These are phyloP conservation scores for Botrytis fragariae DNA, from an alignment of 2,329 filamentous ascomycete species.

Conservation along the genomic window DNA sequence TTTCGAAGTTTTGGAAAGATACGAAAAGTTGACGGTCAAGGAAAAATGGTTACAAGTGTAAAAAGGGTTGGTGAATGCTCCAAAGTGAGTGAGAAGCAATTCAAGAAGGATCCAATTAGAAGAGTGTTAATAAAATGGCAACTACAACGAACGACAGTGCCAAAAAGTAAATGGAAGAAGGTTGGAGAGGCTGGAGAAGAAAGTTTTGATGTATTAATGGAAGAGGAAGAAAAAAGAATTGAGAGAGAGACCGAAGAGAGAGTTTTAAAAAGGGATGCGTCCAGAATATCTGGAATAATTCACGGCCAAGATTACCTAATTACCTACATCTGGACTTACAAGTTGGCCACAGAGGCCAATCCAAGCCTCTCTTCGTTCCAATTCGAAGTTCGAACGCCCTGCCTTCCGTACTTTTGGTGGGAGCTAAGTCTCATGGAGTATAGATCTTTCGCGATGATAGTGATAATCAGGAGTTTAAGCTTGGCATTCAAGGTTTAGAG, in stretches of 20 bases:
- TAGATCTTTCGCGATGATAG: neutral
- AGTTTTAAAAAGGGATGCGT: neutral
- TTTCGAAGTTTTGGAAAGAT: neutral
- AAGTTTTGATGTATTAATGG: slow-evolving; percentile 5
- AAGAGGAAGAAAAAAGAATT: neutral
- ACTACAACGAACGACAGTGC: slow-evolving; percentile 31
- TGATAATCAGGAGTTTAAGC: slow-evolving; percentile 9
- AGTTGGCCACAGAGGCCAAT: neutral
- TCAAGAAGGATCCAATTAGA: slow-evolving; percentile 25
- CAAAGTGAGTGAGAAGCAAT: slow-evolving; percentile 32
- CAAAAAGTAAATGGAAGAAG: slow-evolving; percentile 11
- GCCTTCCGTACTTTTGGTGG: rapidly evolving
- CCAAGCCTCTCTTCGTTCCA: neutral
- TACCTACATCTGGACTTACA: neutral
- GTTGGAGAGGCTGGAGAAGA: neutral
- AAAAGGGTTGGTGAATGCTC: slow-evolving; percentile 21
- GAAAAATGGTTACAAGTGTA: slow-evolving; percentile 10
- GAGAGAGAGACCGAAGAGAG: neutral
- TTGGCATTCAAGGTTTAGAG: slow-evolving; percentile 16
- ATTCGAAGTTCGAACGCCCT: neutral
- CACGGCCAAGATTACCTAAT: neutral
- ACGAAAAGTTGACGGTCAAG: neutral
- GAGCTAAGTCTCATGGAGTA: neutral
- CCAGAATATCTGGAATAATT: neutral
- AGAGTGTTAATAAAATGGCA: slow-evolving; percentile 23